phyloP scores from a whole-genome alignment of 768 basidiomycete genomes.

The Rhodotorula babjevae region DNA sequence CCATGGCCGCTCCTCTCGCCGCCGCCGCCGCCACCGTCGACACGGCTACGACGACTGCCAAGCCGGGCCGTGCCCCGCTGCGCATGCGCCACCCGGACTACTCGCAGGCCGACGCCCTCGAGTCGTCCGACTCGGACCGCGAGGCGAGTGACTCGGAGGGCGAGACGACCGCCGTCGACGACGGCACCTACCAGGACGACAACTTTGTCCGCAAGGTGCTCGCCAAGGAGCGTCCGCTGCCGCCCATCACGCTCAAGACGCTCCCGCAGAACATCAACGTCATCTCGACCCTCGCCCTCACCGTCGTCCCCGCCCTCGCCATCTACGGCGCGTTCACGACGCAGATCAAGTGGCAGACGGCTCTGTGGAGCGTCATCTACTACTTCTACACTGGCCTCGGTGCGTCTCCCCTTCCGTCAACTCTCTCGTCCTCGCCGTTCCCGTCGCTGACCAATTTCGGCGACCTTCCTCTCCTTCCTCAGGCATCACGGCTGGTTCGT shows the following conservation, averaged over 20 bases:
- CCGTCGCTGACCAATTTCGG: neutral
- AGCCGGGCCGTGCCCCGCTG: slow-evolving; percentile 14
- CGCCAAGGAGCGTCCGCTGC: slow-evolving; percentile 49
- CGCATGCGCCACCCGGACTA: slow-evolving; percentile 33
- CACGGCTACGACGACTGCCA: neutral
- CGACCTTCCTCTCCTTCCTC: slow-evolving; percentile 39
- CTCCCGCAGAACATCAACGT: slow-evolving; percentile 45
- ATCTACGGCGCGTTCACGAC: slow-evolving; percentile 67
- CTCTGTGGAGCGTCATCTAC: slow-evolving; percentile 64
- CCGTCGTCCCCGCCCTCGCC: slow-evolving; percentile 67
- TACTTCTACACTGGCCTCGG: slow-evolving; percentile 79
- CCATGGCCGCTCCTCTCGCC: neutral
- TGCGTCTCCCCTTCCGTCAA: slow-evolving; percentile 46
- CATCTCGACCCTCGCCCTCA: slow-evolving; percentile 52
- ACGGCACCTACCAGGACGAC: slow-evolving; percentile 20
- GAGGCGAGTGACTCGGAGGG: slow-evolving; percentile 34
- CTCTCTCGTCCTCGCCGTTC: neutral
- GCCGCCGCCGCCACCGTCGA: slow-evolving; percentile 2
- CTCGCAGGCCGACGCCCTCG: neutral
- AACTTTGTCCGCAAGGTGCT: slow-evolving; percentile 51
- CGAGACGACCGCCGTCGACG: slow-evolving; percentile 39
- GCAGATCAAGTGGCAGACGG: slow-evolving; percentile 63
- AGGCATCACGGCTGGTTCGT: slow-evolving; percentile 75
- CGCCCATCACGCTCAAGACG: slow-evolving; percentile 49
- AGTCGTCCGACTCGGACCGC: slow-evolving; percentile 12